These are phyloP conservation scores for Tolypocladium tropicale DNA, from an alignment of 2,329 filamentous ascomycete genomes.

Conservation along the genomic window DNA sequence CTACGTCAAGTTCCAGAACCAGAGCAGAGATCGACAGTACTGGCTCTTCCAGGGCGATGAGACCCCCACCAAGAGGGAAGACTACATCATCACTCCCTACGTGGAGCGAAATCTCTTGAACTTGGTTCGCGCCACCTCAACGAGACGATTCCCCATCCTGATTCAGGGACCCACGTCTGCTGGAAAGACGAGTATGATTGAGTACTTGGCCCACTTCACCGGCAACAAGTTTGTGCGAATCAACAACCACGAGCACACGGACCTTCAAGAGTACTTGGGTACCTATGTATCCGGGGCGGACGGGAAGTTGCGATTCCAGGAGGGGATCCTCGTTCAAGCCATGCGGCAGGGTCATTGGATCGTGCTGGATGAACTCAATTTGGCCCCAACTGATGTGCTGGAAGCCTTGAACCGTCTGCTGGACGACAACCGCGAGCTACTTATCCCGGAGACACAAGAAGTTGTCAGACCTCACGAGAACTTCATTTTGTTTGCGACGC, in stretches of 20 bases:
- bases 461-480: constrained; percentile 83
- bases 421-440: constrained; percentile 90
- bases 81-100: constrained; percentile 96
- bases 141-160: constrained; percentile 81
- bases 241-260: constrained; percentile 99
- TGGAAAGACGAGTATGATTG: constrained; percentile 99
- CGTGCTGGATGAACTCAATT: constrained; percentile 91
- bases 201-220: constrained; percentile 92
- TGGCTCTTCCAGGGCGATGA: constrained; percentile 73
- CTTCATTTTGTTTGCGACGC: constrained; percentile 96
- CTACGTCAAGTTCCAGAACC: constrained; percentile 71
- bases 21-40: constrained; percentile 60
- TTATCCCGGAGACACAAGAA: constrained; percentile 95
- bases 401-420: constrained; percentile 92
- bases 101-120: constrained; percentile 93
- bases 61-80: constrained; percentile 57
- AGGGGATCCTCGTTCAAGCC: constrained; percentile 86
- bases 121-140: constrained; percentile 85
- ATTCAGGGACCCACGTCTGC: constrained; percentile 95
- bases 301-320: constrained; percentile 81
- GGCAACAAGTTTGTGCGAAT: constrained; percentile 97
- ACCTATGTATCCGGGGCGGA: constrained; percentile 82
- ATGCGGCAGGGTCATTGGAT: constrained; percentile 95
- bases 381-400: constrained; percentile 92
- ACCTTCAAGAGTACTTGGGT: constrained; percentile 93